A percentile compares a stretch with the other conserved stretches of the same genome.
phyloP scores from a whole-genome alignment of 1,139 yeast genomes.

The Arxiozyma heterogenica region DNA sequence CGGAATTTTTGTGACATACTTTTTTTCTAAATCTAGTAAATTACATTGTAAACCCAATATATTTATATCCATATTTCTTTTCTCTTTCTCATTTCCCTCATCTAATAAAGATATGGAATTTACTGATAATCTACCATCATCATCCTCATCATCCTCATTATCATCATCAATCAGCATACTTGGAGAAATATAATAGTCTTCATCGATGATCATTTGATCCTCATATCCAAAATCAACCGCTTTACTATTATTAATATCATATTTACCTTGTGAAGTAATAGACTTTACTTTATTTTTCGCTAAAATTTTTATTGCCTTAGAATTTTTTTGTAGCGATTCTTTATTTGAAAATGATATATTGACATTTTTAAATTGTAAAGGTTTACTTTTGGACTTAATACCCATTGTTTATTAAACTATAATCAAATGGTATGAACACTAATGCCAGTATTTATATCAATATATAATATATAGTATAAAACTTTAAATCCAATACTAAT shows the following conservation, averaged over 20 bases:
- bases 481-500: too few relatives aligned
- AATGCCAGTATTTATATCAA: too few relatives aligned
- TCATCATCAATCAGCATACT: not conserved
- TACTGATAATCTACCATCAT: not conserved
- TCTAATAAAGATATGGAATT: not conserved
- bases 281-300: not conserved
- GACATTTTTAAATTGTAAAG: constrained; percentile 1
- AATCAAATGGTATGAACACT: too few relatives aligned
- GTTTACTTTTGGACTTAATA: not conserved
- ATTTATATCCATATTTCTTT: not conserved
- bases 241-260: not conserved
- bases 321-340: not conserved
- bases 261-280: not conserved
- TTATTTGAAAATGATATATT: not conserved
- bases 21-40: not conserved
- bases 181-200: not conserved
- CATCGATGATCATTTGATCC: not conserved
- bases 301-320: not conserved
- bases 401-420: not conserved
- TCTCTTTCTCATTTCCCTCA: not conserved
- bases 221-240: not conserved
- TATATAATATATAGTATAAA: too few relatives aligned
- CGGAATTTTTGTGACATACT: not conserved
- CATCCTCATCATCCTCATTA: too few relatives aligned
- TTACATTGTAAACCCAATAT: not conserved